Base-by-base conservation (phyloP, 345 rosid genomes). In the Linum usitatissimum region DNA sequence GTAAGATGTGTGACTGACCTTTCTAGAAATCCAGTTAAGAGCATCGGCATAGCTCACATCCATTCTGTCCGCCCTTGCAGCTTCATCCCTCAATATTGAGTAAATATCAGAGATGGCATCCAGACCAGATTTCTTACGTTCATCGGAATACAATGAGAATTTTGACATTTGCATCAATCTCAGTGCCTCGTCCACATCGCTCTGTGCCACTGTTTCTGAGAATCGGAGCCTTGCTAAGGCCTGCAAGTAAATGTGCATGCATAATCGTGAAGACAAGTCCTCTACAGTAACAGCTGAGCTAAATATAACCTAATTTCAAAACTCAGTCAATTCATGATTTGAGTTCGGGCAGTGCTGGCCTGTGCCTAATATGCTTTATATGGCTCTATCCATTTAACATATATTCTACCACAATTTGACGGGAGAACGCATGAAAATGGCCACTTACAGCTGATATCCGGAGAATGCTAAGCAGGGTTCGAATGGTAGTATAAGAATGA, bases 141-240 rank as follows among this genome's bases (percentile, higher is more conserved):
- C 99, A 72, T 93, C 99, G 1, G 96, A 80, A 73, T 93, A 93
- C 78, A 93, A 53, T 9, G 99, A 90, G 83, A 90, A 90, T 59
- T 93, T 93, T 21, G 99, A 93, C 99, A 93, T 93, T 73, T 93
- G 99, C 95, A 90, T 93, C 62, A 90, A 73, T 69, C 99, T 78
- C 21, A 93, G 87, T 53, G 99, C 97, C 68, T 93, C 99, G 64
- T 93, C 99, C 71, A 93, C 97, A 61, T 93, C 99, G 68, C 97
- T 93, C 73, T 93, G 99, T 23, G 95, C 95, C 68, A 93, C 97
- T 55, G 83, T 75, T 70, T 88, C 96, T 18, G 99, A 90, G 77
- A 93, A 90, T 55, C 97, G 82, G 48, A 93, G 86, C 77, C 99
- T 83, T 69, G 99, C 95, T 68, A 93, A 81, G 69, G 99, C 94